Percentiles rank a stretch among this genome's conserved stretches.
These are phyloP conservation scores for Neostapfia colusana DNA, from an alignment of 176 grass and related monocot species.

Conservation along the genomic window DNA sequence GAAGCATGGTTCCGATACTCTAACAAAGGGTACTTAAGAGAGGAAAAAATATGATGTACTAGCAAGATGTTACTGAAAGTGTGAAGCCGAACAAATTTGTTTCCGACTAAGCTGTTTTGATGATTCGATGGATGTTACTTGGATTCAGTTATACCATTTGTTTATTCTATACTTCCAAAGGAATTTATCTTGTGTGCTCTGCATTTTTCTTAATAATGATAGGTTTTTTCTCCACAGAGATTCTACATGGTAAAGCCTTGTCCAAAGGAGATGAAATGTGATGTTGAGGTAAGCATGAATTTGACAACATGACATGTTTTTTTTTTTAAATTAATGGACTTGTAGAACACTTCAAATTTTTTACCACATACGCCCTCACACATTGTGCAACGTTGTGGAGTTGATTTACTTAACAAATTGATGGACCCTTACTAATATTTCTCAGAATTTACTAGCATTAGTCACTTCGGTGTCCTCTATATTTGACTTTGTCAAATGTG, in stretches of 20 bases:
- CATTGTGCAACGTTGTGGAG: no score
- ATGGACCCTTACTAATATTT: conserved; percentile 4
- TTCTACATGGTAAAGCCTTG: conserved; percentile 99
- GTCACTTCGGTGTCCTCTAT: background rate
- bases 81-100: background rate
- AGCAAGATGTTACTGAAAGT: background rate
- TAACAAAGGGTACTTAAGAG: conserved; percentile 4
- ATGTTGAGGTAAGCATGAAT: conserved; percentile 73
- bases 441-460: conserved; percentile 1
- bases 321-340: conserved; percentile 2
- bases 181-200: conserved; percentile 1
- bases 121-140: background rate
- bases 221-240: conserved; percentile 58
- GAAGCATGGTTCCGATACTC: conserved; percentile 14
- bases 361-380: background rate
- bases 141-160: background rate
- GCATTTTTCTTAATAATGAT: conserved; percentile 24
- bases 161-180: background rate
- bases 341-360: background rate
- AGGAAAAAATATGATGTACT: background rate
- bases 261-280: conserved; percentile 96
- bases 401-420: conserved; percentile 16
- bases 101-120: background rate
- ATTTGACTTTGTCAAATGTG: conserved; percentile 5
- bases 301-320: background rate